These are phyloP conservation scores for Patellaria atrata DNA, from an alignment of 495 filamentous ascomycete genomes.

Conservation along the genomic window DNA sequence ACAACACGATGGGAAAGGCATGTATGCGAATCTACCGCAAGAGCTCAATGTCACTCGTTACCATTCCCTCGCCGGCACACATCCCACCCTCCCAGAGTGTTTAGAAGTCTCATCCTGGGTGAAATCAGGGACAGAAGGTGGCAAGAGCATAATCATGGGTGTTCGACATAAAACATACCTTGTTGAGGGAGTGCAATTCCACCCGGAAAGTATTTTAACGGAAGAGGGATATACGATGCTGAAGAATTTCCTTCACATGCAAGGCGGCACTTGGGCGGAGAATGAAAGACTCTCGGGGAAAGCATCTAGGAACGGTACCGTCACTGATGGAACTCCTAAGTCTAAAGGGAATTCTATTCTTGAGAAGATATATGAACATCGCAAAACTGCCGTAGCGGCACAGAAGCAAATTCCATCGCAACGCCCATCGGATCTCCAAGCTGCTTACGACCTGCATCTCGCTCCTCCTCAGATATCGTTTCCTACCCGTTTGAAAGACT, in stretches of 20 bases:
- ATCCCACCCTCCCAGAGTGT: conserved; percentile 70
- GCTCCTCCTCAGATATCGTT: conserved; percentile 79
- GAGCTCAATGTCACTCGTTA: conserved; percentile 83
- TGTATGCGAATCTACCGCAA: conserved; percentile 64
- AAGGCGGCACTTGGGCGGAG: conserved; percentile 79
- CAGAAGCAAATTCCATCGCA: conserved; percentile 83
- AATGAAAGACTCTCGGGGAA: conserved; percentile 35
- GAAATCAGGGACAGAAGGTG: conserved; percentile 41
- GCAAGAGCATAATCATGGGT: conserved; percentile 83
- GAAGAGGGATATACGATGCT: conserved; percentile 79
- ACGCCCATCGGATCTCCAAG: conserved; percentile 71
- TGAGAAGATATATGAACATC: conserved; percentile 80
- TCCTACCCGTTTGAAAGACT: conserved; percentile 60
- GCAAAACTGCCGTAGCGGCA: conserved; percentile 56
- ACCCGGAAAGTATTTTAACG: conserved; percentile 93
- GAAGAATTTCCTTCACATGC: conserved; percentile 77
- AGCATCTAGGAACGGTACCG: conserved; percentile 16
- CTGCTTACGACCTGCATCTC: conserved; percentile 66
- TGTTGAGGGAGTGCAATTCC: conserved; percentile 92
- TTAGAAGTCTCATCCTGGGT: conserved; percentile 86
- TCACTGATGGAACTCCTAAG: conserved; percentile 10
- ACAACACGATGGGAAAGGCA: conserved; percentile 73
- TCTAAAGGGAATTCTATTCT: conserved; percentile 69
- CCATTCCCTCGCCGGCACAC: conserved; percentile 89
- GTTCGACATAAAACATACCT: conserved; percentile 81